Percentiles rank a stretch among this genome's conserved stretches.
These are phyloP conservation scores for Amanita muscaria DNA, from an alignment of 768 basidiomycete species.

Conservation along the genomic window DNA sequence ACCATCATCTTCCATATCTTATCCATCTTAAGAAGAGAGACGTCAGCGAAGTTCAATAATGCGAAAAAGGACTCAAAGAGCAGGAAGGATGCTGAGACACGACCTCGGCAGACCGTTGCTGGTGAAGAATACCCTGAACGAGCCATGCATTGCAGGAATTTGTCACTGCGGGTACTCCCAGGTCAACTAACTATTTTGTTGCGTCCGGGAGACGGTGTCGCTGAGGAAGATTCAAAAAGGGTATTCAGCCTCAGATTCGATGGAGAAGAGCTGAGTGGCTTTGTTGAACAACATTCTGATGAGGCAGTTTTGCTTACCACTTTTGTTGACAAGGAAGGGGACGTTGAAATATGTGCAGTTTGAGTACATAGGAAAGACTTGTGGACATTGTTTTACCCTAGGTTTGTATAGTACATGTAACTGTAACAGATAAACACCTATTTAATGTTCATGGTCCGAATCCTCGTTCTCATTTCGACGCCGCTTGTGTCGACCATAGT, in stretches of 20 bases:
- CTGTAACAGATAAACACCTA: no score
- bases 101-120: no score
- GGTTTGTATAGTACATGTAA: background rate
- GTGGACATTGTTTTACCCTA: no score
- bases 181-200: conserved; percentile 3
- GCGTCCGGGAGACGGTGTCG: background rate
- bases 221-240: background rate
- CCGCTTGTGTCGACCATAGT: conserved; percentile 8
- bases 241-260: background rate
- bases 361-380: no score
- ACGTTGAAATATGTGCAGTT: conserved; percentile 6
- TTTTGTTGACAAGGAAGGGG: background rate
- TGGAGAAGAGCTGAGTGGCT: background rate
- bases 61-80: no score
- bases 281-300: background rate
- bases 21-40: background rate
- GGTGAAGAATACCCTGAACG: no score
- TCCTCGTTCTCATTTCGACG: conserved; percentile 1
- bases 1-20: background rate
- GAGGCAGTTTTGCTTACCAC: background rate
- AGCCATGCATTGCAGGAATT: background rate
- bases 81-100: background rate
- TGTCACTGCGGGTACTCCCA: background rate
- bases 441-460: background rate
- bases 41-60: no score